Percentiles rank a stretch among this genome's conserved stretches.
Conservation (phyloP, 1,284 basidiomycete genomes). For the Singerocomus inundabilis region DNA sequence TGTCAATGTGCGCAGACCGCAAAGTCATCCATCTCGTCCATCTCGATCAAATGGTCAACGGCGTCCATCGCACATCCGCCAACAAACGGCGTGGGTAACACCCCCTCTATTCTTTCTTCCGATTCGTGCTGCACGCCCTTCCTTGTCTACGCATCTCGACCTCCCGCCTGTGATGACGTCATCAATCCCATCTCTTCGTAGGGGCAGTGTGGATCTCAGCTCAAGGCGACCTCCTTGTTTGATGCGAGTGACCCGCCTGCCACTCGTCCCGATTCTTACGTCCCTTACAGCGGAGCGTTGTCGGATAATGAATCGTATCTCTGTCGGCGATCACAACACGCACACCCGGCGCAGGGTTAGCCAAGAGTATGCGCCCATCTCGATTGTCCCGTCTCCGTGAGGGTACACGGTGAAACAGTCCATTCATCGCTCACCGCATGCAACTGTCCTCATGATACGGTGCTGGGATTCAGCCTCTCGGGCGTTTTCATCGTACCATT, state of each 20-base stretch:
- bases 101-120: neutral
- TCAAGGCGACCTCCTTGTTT: neutral
- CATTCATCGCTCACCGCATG: slow-evolving; percentile 4
- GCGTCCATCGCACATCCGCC: neutral
- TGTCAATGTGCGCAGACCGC: slow-evolving; percentile 12
- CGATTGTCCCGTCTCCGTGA: slow-evolving; percentile 9
- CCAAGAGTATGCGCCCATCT: slow-evolving; percentile 6
- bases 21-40: neutral
- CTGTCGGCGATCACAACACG: slow-evolving; percentile 24
- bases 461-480: neutral
- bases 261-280: slow-evolving; percentile 8
- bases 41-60: slow-evolving; percentile 9
- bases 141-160: neutral
- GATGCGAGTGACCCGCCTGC: slow-evolving; percentile 6
- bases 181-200: neutral
- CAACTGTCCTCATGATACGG: neutral
- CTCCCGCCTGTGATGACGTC: slow-evolving; percentile 4
- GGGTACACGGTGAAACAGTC: neutral
- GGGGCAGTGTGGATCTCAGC: neutral
- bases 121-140: neutral
- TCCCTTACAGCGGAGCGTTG: slow-evolving; percentile 6
- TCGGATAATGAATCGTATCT: neutral
- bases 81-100: slow-evolving; percentile 8
- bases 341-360: slow-evolving; percentile 4
- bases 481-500: neutral